phyloP scores from a whole-genome alignment of 495 filamentous ascomycete genomes.

The Xylaria flabelliformis region DNA sequence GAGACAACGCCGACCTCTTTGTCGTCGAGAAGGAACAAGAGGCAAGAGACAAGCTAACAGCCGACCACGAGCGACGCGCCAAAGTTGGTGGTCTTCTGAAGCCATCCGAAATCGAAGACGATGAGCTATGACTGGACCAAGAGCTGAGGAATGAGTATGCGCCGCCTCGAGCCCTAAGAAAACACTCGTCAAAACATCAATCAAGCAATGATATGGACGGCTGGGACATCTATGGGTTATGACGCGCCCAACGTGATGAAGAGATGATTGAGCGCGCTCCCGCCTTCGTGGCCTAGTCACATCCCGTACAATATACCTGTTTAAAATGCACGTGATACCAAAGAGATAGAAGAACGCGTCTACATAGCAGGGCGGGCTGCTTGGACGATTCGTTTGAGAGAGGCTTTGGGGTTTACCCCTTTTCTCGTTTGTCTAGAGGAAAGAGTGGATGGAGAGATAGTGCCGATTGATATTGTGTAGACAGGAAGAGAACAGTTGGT shows the following conservation, averaged over 20 bases:
- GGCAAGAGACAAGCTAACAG: slow-evolving; percentile 75
- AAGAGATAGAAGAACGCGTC: slow-evolving; percentile 30
- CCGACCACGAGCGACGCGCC: slow-evolving; percentile 85
- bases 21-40: slow-evolving; percentile 91
- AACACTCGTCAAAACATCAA: slow-evolving; percentile 20
- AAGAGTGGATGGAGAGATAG: slow-evolving; percentile 5
- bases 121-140: slow-evolving; percentile 86
- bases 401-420: not conserved
- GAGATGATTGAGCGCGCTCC: not conserved
- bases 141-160: slow-evolving; percentile 68
- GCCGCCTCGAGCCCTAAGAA: slow-evolving; percentile 32
- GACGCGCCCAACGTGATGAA: slow-evolving; percentile 30
- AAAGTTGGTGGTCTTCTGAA: slow-evolving; percentile 92
- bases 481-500: not conserved
- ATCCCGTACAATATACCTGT: slow-evolving; percentile 16
- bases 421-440: slow-evolving; percentile 29
- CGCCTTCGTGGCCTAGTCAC: slow-evolving; percentile 4
- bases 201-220: slow-evolving; percentile 51
- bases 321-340: slow-evolving; percentile 33
- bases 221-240: slow-evolving; percentile 61
- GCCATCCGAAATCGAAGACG: slow-evolving; percentile 92
- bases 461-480: slow-evolving; percentile 18
- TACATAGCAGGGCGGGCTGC: slow-evolving; percentile 13
- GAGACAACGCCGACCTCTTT: slow-evolving; percentile 91
- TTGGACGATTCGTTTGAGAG: slow-evolving; percentile 20